Base-by-base conservation (phyloP, 805 yeast genomes). In the Saturnispora zaruensis region DNA sequence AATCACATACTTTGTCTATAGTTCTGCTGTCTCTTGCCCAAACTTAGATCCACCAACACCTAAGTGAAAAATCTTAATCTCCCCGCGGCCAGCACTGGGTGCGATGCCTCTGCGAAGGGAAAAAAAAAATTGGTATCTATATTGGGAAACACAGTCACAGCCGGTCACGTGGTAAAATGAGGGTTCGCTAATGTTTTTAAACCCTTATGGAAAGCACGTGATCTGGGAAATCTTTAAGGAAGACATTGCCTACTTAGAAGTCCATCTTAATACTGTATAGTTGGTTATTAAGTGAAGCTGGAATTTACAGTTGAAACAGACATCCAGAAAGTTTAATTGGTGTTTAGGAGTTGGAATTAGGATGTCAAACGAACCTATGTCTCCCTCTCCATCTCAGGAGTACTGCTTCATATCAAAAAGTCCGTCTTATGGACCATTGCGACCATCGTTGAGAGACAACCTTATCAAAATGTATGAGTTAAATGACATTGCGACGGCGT, bases 381-480 rank as follows among this genome's bases (percentile, higher is more conserved):
- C 45, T 23, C 41, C 24, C 23, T 28, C 41, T 20, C 51, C 50
- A 13, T 43, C 45, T 33, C 44, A 20, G 32, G 41, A 33, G 5
- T 66, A 59, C 51, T 68, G 68, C 48, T 66, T 64, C 48, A 60
- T 69, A 8, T 64, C 68, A 45, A 45, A 59, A 6, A 48, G 50
- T 25, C 47, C 65, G 20, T 50, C 58, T 4, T 71, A 71, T 53
- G 66, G 68, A 14, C 68, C 75, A 14, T 69, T 81, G 3, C 67
- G 66, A 34, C 93, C 95, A 5, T 77, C 87, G n/a, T 89, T 93
- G 1, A 61, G 81, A 48, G 77, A 81, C 49, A 86, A 90, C 65
- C 71, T 93, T 47, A 74, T 89, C 20, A 68, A 77, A 24, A 65
- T 84, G 14, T 93, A 88, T 58, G 82, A 81, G 1, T 67, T 93